Conservation (phyloP, 768 basidiomycete species). For the Trametopsis cervina region DNA sequence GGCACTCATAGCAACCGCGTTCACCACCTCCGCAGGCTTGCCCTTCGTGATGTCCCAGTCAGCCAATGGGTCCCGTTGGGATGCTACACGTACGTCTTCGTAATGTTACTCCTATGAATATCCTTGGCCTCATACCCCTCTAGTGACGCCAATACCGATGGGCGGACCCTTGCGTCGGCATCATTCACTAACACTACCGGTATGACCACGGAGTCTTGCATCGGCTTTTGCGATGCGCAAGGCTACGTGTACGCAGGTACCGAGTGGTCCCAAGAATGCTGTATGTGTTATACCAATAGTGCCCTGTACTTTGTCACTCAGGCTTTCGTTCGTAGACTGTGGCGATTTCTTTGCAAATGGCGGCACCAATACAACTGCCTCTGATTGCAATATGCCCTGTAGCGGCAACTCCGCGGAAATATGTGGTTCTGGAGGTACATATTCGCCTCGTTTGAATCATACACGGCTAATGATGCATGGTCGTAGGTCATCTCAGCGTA, state of each 20-base stretch:
- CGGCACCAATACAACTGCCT: conserved; percentile 33
- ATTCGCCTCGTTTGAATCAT: conserved; percentile 1
- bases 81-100: conserved; percentile 46
- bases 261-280: conserved; percentile 62
- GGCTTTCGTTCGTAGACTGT: conserved; percentile 33
- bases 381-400: conserved; percentile 59
- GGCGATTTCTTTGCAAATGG: conserved; percentile 43
- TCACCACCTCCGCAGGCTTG: conserved; percentile 1
- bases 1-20: not conserved
- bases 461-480: not conserved
- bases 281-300: conserved; percentile 28
- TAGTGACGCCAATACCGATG: conserved; percentile 39
- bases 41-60: not conserved
- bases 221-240: conserved; percentile 37
- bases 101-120: not conserved
- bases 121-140: conserved; percentile 29
- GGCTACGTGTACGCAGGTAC: conserved; percentile 60
- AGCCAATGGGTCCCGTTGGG: conserved; percentile 45
- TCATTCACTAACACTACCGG: conserved; percentile 35
- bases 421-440: conserved; percentile 65
- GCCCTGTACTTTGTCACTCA: conserved; percentile 1
- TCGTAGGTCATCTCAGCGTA: conserved; percentile 40
- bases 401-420: conserved; percentile 50
- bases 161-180: conserved; percentile 50
- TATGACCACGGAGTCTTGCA: conserved; percentile 58